Evolutionary conservation across 1,284 basidiomycete genomes (phyloP).

Genomic region (Cystobasidium slooffiae): DNA sequence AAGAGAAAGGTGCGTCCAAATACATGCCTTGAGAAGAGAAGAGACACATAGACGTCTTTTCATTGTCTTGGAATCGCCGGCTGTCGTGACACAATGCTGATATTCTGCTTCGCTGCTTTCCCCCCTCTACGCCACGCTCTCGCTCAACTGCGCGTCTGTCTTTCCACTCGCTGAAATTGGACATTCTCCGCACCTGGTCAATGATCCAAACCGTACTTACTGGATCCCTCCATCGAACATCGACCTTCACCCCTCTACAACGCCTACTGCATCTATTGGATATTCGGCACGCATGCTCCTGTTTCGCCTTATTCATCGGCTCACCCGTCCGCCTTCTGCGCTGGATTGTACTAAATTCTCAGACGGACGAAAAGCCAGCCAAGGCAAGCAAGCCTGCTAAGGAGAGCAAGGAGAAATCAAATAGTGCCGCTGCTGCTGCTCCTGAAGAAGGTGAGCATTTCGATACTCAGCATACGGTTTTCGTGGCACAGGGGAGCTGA

Average conservation of each 20-base stretch:
- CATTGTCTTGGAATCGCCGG: background rate
- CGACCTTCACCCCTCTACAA: too few relatives aligned
- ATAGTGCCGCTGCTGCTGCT: slow-evolving; percentile 22
- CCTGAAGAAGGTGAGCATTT: slow-evolving; percentile 1
- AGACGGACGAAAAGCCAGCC: slow-evolving; percentile 34
- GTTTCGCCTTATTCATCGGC: too few relatives aligned
- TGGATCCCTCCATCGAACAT: too few relatives aligned
- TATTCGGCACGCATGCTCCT: too few relatives aligned
- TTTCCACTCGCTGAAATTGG: too few relatives aligned
- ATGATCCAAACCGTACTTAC: too few relatives aligned
- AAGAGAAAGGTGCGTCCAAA: slow-evolving; percentile 47
- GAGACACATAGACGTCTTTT: background rate
- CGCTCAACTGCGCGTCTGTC: too few relatives aligned
- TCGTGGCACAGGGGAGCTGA: background rate
- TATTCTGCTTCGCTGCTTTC: too few relatives aligned
- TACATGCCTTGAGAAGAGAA: background rate
- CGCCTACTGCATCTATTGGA: too few relatives aligned
- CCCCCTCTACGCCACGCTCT: too few relatives aligned
- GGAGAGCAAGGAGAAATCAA: slow-evolving; percentile 64
- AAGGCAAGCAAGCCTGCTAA: slow-evolving; percentile 51
- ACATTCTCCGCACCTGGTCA: too few relatives aligned
- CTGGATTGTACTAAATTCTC: background rate
- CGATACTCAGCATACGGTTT: background rate
- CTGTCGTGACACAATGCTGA: background rate
- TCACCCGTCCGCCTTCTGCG: background rate